Conservation (phyloP, 441 rosid species). For the Mallotus repandus region DNA sequence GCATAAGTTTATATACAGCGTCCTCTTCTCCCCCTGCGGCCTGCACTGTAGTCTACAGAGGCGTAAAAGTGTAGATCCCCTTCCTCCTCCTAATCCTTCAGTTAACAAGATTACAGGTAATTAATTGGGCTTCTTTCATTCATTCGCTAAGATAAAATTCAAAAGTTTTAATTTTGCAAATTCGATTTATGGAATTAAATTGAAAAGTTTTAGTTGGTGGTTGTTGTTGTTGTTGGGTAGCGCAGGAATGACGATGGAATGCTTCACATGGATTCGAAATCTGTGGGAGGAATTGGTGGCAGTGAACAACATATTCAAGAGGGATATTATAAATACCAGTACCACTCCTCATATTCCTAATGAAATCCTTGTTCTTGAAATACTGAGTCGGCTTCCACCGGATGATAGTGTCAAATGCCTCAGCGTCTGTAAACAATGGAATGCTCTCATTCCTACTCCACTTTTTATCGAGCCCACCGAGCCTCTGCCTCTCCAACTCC, state of each 20-base stretch:
- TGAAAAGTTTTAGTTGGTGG: too few relatives aligned
- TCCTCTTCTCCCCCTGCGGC: too few relatives aligned
- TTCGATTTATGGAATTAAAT: too few relatives aligned
- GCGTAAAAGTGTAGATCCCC: too few relatives aligned
- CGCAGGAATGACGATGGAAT: neutral
- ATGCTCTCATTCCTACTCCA: neutral
- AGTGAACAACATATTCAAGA: too few relatives aligned
- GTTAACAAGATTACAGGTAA: too few relatives aligned
- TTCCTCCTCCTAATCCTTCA: too few relatives aligned
- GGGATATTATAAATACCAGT: neutral
- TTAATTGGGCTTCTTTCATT: too few relatives aligned
- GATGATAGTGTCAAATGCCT: neutral
- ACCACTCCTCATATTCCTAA: neutral
- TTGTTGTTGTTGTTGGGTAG: too few relatives aligned
- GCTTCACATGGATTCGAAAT: neutral
- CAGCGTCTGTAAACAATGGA: neutral
- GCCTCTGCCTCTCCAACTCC: neutral
- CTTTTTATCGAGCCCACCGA: neutral
- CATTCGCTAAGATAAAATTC: too few relatives aligned
- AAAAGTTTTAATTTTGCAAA: too few relatives aligned
- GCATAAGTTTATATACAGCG: too few relatives aligned
- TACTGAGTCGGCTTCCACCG: neutral
- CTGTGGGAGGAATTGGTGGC: neutral
- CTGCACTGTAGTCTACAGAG: neutral
- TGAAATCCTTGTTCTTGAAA: neutral